phyloP scores from a whole-genome alignment of 1,139 yeast genomes.

The Saccharomyces hybrid region DNA sequence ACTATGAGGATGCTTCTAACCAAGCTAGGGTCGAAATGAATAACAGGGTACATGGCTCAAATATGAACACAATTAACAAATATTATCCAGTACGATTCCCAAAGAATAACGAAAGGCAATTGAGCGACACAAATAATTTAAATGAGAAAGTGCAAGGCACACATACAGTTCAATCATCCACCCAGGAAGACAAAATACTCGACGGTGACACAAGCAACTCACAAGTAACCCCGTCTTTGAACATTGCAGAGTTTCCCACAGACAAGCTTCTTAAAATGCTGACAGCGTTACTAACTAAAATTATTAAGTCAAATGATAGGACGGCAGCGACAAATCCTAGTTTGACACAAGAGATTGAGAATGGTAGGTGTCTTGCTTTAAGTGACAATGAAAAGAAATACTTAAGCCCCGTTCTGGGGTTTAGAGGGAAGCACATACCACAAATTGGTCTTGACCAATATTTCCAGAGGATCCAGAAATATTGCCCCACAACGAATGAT shows the following conservation, averaged over 20 bases:
- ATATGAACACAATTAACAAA: background rate
- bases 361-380: background rate
- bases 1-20: background rate
- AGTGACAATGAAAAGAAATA: conserved; percentile 6
- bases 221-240: conserved; percentile 31
- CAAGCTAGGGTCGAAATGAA: background rate
- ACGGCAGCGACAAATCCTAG: background rate
- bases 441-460: conserved; percentile 88
- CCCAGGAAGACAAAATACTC: background rate
- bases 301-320: conserved; percentile 79
- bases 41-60: background rate
- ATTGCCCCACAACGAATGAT: conserved; percentile 96
- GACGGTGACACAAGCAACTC: background rate
- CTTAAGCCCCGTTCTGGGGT: conserved; percentile 53
- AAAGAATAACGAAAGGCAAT: background rate
- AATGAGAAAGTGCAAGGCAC: background rate
- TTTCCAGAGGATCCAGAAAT: conserved; percentile 79
- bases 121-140: background rate
- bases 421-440: conserved; percentile 93
- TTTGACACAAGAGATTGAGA: background rate
- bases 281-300: conserved; percentile 71
- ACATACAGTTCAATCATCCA: background rate
- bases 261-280: conserved; percentile 75
- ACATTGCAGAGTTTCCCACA: conserved; percentile 78
- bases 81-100: background rate